Base-by-base conservation (phyloP, 805 yeast genomes). In the Teunomyces panamensis region DNA sequence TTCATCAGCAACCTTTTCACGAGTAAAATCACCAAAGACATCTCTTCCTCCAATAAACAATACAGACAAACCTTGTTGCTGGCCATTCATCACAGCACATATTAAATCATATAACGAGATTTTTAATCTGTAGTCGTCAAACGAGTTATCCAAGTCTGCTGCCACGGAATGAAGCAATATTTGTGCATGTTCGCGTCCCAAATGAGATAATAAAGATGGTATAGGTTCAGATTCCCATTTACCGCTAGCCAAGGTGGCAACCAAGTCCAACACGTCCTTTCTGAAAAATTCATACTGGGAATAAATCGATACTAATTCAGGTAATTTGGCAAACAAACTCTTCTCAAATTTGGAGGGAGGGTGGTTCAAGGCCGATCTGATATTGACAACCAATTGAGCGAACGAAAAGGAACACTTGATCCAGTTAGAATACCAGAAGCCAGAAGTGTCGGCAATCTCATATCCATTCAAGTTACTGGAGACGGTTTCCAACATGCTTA, bases 171-270 rank as follows among this genome's bases (percentile, higher is more conserved):
- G 71, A 8, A 88, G 68, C 27, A 92, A 71, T 3, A 80, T 65
- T 26, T 75, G 76, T 0, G 96, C 78, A 53, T 80, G 76, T 14
- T 75, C 71, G n/a, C 77, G 71, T 3, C 96, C 94, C 46, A 92
- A 67, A 60, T 89, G 89, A 0, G 97, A 87, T 34, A 92, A 71
- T 42, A 92, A 67, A 0, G 96, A 89, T 3, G 96, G 96, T 30
- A 84, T 79, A n/a, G 53, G 45, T 26, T 79, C 82, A 4, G 69
- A 67, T 5, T 72, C 71, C 84, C 87, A 81, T 2, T 59, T 66
- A 0, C 82, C 83, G 37, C 71, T 73, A 1, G 87, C 81, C 36
- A 87, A 62, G 4, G 77, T 69, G 4, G 84, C 78, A 13, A 89
- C 63, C 32, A 89, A 60, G 35, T 75, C 76, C 30, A 88, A 64